phyloP scores from a whole-genome alignment of 352 stramenopile genomes.

The Globisporangium radiosum region DNA sequence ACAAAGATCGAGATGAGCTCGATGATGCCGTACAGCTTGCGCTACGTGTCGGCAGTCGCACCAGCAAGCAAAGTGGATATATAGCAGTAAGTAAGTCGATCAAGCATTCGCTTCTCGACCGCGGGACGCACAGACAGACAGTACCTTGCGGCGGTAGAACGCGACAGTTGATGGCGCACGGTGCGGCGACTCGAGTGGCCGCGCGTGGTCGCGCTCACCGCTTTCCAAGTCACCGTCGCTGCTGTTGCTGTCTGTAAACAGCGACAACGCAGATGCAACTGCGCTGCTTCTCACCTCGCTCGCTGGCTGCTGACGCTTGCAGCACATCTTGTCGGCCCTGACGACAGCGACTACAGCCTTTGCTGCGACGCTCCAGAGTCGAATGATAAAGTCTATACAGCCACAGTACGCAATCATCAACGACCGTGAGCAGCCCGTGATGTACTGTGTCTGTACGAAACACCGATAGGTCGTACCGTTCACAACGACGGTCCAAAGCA shows the following conservation, averaged over 20 bases:
- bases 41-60: slow-evolving; percentile 15
- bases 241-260: background rate
- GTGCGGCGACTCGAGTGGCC: slow-evolving; percentile 1
- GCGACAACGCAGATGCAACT: background rate
- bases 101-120: no score
- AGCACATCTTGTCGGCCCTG: slow-evolving; percentile 30
- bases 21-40: slow-evolving; percentile 73
- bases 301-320: slow-evolving; percentile 2
- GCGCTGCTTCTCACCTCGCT: background rate
- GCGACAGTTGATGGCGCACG: slow-evolving; percentile 26
- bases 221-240: background rate
- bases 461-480: slow-evolving; percentile 34
- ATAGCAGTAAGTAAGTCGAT: no score
- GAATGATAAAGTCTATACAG: slow-evolving; percentile 60
- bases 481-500: slow-evolving; percentile 71
- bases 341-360: slow-evolving; percentile 53
- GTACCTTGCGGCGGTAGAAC: slow-evolving; percentile 73
- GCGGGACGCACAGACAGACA: no score
- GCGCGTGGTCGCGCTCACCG: slow-evolving; percentile 10
- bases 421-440: background rate
- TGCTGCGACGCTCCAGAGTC: slow-evolving; percentile 43
- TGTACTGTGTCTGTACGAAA: background rate
- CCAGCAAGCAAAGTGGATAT: no score
- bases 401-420: background rate
- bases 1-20: slow-evolving; percentile 69